A percentile compares a stretch with the other conserved stretches of the same genome.
These are phyloP conservation scores for Cnidoscolus chayamansa DNA, from an alignment of 441 rosid genomes.

Conservation along the genomic window DNA sequence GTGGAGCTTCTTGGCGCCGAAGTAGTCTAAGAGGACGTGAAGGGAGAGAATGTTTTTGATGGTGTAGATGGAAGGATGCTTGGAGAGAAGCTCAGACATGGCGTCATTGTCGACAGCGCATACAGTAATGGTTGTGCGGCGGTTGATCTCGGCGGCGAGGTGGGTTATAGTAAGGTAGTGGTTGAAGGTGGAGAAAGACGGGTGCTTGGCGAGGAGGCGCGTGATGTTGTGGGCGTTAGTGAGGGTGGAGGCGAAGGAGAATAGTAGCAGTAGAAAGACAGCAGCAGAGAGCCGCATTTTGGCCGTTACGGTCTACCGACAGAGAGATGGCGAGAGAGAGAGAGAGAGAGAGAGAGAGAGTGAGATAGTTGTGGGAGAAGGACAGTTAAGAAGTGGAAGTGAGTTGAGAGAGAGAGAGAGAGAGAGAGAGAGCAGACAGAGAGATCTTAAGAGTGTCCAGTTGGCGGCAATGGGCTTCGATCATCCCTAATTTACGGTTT, in stretches of 20 bases:
- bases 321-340: constrained; percentile 6
- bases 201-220: constrained; percentile 59
- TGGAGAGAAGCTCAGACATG: constrained; percentile 58
- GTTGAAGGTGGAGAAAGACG: constrained; percentile 80
- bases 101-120: constrained; percentile 81
- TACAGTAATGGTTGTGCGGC: constrained; percentile 80
- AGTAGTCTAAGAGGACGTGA: constrained; percentile 87
- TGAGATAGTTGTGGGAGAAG: not conserved
- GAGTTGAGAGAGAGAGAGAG: too few relatives aligned
- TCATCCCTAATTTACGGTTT: constrained; percentile 26
- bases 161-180: constrained; percentile 80
- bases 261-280: constrained; percentile 26
- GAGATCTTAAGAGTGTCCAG: not conserved
- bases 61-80: constrained; percentile 62
- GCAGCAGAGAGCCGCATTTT: constrained; percentile 33
- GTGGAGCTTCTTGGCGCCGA: constrained; percentile 84
- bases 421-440: too few relatives aligned
- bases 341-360: not conserved
- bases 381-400: not conserved
- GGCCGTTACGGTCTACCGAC: constrained; percentile 4
- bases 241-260: constrained; percentile 24
- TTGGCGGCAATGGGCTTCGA: constrained; percentile 13
- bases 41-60: constrained; percentile 80
- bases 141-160: constrained; percentile 85
- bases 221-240: constrained; percentile 71